These are phyloP conservation scores for Stephania yunnanensis DNA, from an alignment of 164 flowering plant genomes.

Conservation along the genomic window DNA sequence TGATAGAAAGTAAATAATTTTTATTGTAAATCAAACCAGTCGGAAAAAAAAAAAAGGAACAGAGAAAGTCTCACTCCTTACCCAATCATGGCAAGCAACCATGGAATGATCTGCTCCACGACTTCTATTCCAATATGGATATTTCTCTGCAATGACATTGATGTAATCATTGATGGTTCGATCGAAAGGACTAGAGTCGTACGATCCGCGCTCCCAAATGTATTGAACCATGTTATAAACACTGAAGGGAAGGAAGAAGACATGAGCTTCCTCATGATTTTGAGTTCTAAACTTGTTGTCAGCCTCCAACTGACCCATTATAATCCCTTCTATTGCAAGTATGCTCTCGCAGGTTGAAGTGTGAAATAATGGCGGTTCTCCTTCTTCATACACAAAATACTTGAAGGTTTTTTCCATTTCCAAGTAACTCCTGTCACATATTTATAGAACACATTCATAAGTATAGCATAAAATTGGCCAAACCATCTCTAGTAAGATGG, in stretches of 20 bases:
- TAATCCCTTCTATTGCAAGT: slow-evolving; percentile 55
- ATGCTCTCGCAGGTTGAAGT: slow-evolving; percentile 52
- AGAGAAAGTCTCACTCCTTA: neutral
- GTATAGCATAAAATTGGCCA: too few relatives aligned
- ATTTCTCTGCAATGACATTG: slow-evolving; percentile 21
- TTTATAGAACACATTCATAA: too few relatives aligned
- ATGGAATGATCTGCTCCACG: slow-evolving; percentile 54
- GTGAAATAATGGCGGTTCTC: slow-evolving; percentile 61
- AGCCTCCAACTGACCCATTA: slow-evolving; percentile 48
- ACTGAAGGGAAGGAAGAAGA: slow-evolving; percentile 46
- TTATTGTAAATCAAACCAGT: too few relatives aligned
- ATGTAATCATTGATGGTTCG: slow-evolving; percentile 27
- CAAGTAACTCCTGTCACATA: slow-evolving; percentile 41
- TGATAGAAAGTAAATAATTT: too few relatives aligned
- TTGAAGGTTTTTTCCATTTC: slow-evolving; percentile 63
- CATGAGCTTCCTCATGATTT: slow-evolving; percentile 35
- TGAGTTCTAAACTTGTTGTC: slow-evolving; percentile 20
- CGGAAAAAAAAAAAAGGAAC: too few relatives aligned
- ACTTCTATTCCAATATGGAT: slow-evolving; percentile 44
- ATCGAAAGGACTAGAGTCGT: slow-evolving; percentile 25
- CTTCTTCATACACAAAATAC: slow-evolving; percentile 60
- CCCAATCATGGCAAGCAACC: slow-evolving; percentile 46
- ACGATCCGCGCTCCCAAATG: slow-evolving; percentile 15
- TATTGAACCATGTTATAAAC: slow-evolving; percentile 28
- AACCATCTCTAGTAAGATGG: too few relatives aligned